Conservation (phyloP, 768 basidiomycete genomes). For the Amanita muscaria region DNA sequence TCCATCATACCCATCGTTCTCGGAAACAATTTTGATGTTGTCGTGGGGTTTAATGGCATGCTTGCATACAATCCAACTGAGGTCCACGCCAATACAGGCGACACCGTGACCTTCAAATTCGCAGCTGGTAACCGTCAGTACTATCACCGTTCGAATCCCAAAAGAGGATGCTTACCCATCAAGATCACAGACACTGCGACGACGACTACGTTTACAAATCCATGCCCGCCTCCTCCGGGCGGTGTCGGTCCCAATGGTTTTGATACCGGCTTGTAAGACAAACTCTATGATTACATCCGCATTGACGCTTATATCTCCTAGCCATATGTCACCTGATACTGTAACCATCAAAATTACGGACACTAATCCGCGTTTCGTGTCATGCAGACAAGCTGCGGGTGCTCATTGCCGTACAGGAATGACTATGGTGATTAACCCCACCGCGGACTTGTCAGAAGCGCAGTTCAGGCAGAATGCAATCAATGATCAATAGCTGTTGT, state of each 20-base stretch:
- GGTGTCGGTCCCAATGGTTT: slow-evolving; percentile 13
- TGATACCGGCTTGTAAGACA: slow-evolving; percentile 15
- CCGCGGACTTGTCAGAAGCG: slow-evolving; percentile 7
- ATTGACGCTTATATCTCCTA: neutral
- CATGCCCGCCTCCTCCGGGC: slow-evolving; percentile 14
- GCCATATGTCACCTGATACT: slow-evolving; percentile 13
- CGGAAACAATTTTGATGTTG: slow-evolving; percentile 9
- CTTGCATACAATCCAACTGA: slow-evolving; percentile 13
- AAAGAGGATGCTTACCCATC: too few relatives aligned
- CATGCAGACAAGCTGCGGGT: slow-evolving; percentile 15
- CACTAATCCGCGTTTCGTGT: slow-evolving; percentile 13
- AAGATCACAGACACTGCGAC: slow-evolving; percentile 17
- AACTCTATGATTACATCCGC: neutral
- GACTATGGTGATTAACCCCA: slow-evolving; percentile 14
- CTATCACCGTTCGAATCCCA: too few relatives aligned
- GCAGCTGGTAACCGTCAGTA: slow-evolving; percentile 13
- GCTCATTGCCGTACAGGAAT: slow-evolving; percentile 13
- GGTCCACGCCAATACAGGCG: slow-evolving; percentile 11
- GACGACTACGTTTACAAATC: slow-evolving; percentile 11
- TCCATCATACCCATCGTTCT: slow-evolving; percentile 12
- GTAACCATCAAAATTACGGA: slow-evolving; percentile 11
- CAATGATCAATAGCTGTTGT: neutral
- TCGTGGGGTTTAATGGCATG: slow-evolving; percentile 11
- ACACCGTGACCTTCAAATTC: slow-evolving; percentile 16
- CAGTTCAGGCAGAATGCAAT: slow-evolving; percentile 11